Percentiles rank a stretch among this genome's conserved stretches.
These are phyloP conservation scores for Globisporangium ultimum DNA, from an alignment of 352 stramenopile species.

Conservation along the genomic window DNA sequence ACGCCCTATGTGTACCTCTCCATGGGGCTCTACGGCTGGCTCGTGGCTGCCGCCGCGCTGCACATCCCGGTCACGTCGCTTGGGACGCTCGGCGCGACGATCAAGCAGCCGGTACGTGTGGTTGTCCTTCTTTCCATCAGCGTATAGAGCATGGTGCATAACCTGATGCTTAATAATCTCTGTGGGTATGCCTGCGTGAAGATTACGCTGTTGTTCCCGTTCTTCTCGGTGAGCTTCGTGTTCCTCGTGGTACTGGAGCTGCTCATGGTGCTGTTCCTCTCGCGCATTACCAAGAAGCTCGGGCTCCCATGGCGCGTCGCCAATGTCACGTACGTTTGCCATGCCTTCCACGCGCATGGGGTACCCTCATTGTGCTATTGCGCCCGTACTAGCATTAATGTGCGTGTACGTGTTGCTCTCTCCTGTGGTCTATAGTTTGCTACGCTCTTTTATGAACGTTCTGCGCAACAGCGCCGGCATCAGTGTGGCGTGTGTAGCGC, in stretches of 20 bases:
- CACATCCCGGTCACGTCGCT: constrained; percentile 72
- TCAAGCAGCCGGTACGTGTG: constrained; percentile 74
- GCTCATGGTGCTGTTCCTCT: constrained; percentile 61
- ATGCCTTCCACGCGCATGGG: neutral
- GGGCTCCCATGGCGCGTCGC: constrained; percentile 62
- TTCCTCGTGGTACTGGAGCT: constrained; percentile 73
- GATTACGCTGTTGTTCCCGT: constrained; percentile 84
- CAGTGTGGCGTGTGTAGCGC: constrained; percentile 73
- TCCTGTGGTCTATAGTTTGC: constrained; percentile 27
- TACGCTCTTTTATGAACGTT: constrained; percentile 78
- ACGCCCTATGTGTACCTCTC: constrained; percentile 87
- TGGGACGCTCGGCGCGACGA: constrained; percentile 71
- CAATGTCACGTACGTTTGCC: constrained; percentile 57
- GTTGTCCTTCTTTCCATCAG: neutral
- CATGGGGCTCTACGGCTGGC: constrained; percentile 84
- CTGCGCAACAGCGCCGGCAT: constrained; percentile 80
- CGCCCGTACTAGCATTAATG: neutral
- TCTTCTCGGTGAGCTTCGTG: constrained; percentile 81
- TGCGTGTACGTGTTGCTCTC: neutral
- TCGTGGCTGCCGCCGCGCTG: constrained; percentile 69
- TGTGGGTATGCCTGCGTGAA: constrained; percentile 9
- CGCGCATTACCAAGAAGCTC: constrained; percentile 44
- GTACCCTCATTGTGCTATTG: too few species aligned
- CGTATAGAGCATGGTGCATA: neutral
- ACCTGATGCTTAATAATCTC: neutral